phyloP scores from a whole-genome alignment of 164 flowering plant species.

The Protea cynaroides region DNA sequence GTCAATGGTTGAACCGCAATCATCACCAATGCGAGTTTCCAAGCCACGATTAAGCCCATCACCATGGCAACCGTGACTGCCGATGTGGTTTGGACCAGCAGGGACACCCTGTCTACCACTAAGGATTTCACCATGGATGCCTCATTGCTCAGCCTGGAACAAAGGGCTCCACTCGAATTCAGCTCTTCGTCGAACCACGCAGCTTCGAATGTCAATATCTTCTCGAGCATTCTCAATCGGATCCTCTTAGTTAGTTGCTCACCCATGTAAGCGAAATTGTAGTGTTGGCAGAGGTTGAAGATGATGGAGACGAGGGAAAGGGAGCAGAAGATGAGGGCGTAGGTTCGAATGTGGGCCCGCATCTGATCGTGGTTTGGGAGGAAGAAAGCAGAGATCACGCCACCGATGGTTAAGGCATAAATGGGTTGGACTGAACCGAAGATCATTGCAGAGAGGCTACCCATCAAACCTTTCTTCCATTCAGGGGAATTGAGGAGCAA shows the following conservation, averaged over 20 bases:
- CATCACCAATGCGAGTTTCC: constrained; percentile 91
- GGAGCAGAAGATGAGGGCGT: constrained; percentile 47
- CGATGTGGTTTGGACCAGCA: constrained; percentile 67
- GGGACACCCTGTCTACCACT: constrained; percentile 69
- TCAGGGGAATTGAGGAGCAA: constrained; percentile 58
- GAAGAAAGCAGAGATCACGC: constrained; percentile 78
- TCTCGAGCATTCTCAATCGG: constrained; percentile 62
- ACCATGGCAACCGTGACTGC: constrained; percentile 66
- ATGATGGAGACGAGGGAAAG: constrained; percentile 53
- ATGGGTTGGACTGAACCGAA: constrained; percentile 79
- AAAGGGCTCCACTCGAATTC: constrained; percentile 70
- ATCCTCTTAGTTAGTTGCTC: constrained; percentile 66
- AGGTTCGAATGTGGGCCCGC: constrained; percentile 46
- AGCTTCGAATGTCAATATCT: constrained; percentile 68
- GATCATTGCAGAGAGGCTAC: constrained; percentile 59
- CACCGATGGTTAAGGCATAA: constrained; percentile 82
- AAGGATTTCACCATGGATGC: constrained; percentile 80
- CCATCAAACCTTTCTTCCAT: constrained; percentile 68
- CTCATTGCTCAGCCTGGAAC: constrained; percentile 67
- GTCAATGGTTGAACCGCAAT: constrained; percentile 85
- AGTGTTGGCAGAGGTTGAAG: constrained; percentile 66
- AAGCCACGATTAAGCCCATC: constrained; percentile 71
- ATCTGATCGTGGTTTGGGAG: constrained; percentile 51
- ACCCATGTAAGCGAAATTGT: constrained; percentile 80
- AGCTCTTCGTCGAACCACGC: constrained; percentile 90